A percentile compares a stretch with the other conserved stretches of the same genome.
Conservation (phyloP, 495 filamentous ascomycete species). For the Cryomyces minteri region DNA sequence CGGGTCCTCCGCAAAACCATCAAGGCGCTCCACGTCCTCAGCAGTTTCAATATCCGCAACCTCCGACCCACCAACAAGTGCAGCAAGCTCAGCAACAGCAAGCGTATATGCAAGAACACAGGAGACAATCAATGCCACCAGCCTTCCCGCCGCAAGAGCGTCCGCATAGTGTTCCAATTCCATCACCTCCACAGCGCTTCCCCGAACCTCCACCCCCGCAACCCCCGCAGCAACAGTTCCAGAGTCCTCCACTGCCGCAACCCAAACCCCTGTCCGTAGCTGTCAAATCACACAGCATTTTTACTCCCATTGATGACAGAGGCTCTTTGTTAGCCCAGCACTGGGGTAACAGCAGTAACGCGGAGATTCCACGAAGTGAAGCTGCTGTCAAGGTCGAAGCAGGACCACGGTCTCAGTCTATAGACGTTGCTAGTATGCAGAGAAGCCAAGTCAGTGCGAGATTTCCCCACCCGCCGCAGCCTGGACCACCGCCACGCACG, state of each 20-base stretch:
- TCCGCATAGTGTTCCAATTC: no score
- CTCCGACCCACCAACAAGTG: conserved; percentile 25
- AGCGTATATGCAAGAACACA: conserved; percentile 48
- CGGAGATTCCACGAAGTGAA: conserved; percentile 25
- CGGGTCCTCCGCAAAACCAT: conserved; percentile 1
- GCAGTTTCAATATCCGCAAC: conserved; percentile 21
- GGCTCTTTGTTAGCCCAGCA: conserved; percentile 76
- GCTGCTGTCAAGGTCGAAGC: conserved; percentile 22
- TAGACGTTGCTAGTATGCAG: conserved; percentile 38
- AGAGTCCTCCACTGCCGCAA: conserved; percentile 28
- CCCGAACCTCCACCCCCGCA: conserved; percentile 18
- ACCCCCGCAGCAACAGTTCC: conserved; percentile 23
- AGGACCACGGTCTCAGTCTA: conserved; percentile 37
- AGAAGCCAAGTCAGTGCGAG: conserved; percentile 16
- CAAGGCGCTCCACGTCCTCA: conserved; percentile 6
- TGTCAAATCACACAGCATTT: conserved; percentile 79
- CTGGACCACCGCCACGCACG: neutral
- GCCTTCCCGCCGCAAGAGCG: conserved; percentile 25
- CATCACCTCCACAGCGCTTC: conserved; percentile 24
- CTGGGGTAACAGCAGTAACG: conserved; percentile 40
- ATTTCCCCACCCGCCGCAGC: conserved; percentile 6
- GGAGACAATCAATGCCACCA: conserved; percentile 41
- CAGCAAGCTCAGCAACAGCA: conserved; percentile 40
- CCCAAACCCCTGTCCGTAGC: conserved; percentile 43
- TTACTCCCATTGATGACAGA: conserved; percentile 89